Evolutionary conservation across 768 basidiomycete species (phyloP), one percentile per base, ranked within the genome.

Genomic region (Vishniacozyma victoriae): DNA sequence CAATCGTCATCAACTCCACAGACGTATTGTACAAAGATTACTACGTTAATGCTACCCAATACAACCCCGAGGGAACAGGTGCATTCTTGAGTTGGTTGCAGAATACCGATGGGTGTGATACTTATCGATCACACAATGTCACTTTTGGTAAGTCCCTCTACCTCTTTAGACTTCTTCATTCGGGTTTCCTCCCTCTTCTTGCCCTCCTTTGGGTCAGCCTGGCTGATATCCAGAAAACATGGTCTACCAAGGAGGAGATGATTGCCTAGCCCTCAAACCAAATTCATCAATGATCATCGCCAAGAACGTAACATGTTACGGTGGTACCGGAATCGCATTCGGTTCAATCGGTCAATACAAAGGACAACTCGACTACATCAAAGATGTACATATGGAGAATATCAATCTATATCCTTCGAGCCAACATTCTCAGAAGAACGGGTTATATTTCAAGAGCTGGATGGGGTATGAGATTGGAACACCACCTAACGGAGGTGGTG

Each of bases 251-350:
- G 67, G 67, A 23, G 74, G 74, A 18, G 75, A 75, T 39, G 74
- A 75, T 49, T 69, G 64, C 35, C 71, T 75, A 33, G 68, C 73
- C 1, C 50, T 70, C 16, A 75, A 76, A 46, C 73, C 72, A 3
- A 76, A 76, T 48, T 71, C 71, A 1, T 72, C 74, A n/a, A 72
- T 72, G 49, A 74, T 75, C 16, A 59, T 72, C 44, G 69, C 74
- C n/a, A 62, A 72, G 39, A 71, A 76, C 50, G 69, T 64, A 13
- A 59, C 63, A 4, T 75, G 75, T 44, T 59, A 65, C 44, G 64
- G 64, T 16, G 74, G 74, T 3, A 63, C 66, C 3, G 75, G 75
- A 22, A 70, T 76, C 29, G 72, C 75, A 23, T 72, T 74, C 27
- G 75, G 74, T n/a, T 55, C 55, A 18, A 70, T 73, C 37, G 72